Base-by-base conservation (phyloP, 176 grass and related monocot genomes). In the Phyllostachys edulis region DNA sequence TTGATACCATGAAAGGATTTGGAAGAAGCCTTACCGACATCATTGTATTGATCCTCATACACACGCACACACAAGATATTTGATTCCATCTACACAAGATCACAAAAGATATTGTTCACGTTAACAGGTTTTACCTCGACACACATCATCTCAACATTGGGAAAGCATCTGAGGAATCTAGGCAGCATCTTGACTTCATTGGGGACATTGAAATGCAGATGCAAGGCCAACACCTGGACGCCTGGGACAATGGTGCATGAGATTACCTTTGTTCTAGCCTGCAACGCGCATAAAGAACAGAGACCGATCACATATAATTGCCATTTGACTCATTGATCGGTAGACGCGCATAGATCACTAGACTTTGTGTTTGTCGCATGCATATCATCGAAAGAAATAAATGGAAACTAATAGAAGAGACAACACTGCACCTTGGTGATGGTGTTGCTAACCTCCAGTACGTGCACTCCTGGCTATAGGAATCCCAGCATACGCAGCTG, bases 101-200 rank as follows among this genome's bases (percentile, higher is more conserved):
- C 32, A 34, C 32, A 34, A 34, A 29, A 29, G 29, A 29, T 29
- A 29, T 29, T 29, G 29, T 29, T 29, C 29, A 29, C 29, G 29
- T 29, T 29, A 29, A 29, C 29, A 29, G 11, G 37, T 2, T 38
- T 41, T 78, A 88, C 87, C 87, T 71, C 3, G 18, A 88, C 38
- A n/a, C 44, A 56, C 6, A 88, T 20, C 0, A 46, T 73, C 4
- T 79, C 45, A 2, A 79, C 14, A 12, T 62, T 71, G 26, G 87
- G 87, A 63, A 88, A 88, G 38, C 86, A 84, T 56, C 34, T 84
- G 17, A 88, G 86, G 24, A 88, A 83, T 21, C 66, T 63, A 13
- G 37, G 54, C 9, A 84, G 18, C 80, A 88, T 78, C 36, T 79
- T 67, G 9, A 78, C 67, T 29, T 88, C 32, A 55, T 34, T 23